Evolutionary conservation across 495 filamentous ascomycete genomes (phyloP), one percentile per base, ranked within the genome.

Genomic region (Aspergillus egyptiacus): DNA sequence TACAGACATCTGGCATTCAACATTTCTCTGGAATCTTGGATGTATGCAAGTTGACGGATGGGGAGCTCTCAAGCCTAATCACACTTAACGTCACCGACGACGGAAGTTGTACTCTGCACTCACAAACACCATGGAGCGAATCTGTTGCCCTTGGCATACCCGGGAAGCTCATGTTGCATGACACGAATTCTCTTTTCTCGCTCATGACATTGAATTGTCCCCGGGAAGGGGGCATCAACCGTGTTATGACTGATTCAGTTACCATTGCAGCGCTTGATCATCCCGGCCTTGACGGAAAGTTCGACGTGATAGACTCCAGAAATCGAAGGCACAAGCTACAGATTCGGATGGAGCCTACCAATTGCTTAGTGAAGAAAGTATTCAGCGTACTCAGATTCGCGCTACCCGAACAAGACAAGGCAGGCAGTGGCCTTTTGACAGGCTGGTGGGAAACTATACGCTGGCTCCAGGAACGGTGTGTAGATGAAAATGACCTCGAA

Each of bases 391-490:
- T 83, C 57, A 75, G 76, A 33, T 80, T 83, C 35, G 76, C 83
- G 28, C 62, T 89, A 32, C 78, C 79, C 13, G 63, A 78, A 14
- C 67, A 68, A 3, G 72, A 74, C 24, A 73, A 78, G 44, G 68
- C 68, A 20, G 80, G 80, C 1, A 85, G 91, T 54, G 78, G 79
- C 6, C 62, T 91, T 5, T 57, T 87, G 33, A 69, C 79, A 1
- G 81, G 76, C 5, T 94, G 87, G 87, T 89, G 85, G 83, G 80
- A 86, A 55, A 74, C 80, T 9, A 78, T 85, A 60, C 79, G 80
- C 52, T 89, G 83, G 82, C 74, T 88, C 25, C 70, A 72, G 28
- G 58, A 63, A 23, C 70, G 72, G 36, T 72, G 76, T 8, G 62
- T 64, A 6, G 60, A 68, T n/a, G 67, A 71, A 17, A 69, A 64